Evolutionary conservation across 1,284 basidiomycete genomes (phyloP), one percentile per base, ranked within the genome.

Genomic region (Sphaerobolus stellatus): DNA sequence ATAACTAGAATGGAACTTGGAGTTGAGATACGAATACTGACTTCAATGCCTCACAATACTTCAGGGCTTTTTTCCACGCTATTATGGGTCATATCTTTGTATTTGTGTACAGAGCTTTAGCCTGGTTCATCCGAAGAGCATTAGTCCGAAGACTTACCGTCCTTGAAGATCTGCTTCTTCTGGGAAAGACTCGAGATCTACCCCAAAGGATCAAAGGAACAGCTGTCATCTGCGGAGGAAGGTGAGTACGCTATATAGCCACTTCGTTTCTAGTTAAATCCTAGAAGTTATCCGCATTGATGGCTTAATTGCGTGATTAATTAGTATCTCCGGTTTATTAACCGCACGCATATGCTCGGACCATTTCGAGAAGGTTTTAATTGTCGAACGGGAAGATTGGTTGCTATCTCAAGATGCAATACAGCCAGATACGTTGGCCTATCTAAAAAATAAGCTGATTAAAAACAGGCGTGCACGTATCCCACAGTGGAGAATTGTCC

Each of bases 321-420:
- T n/a, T 27, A 43, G 41, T 27, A 14, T 43, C 16, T 20, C 41
- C 11, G 11, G 41, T 24, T 22, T 43, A 43, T 43, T 43, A 20
- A 22, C 11, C 18, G 41, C 41, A 14, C 41, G 41, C 4, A 18
- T 14, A 6, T 43, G 41, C 18, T 20, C 41, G 18, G 28, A 43
- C 28, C 41, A 43, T 43, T 43, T 43, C 16, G 20, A 43, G 20
- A 43, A 43, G 14, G 41, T 43, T 18, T 11, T 43, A 13, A 43
- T 43, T 4, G 28, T 43, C 4, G 41, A 43, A 43, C 41, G 22
- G 3, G 41, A 43, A 22, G 20, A 43, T 14, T 4, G 41, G 41
- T 16, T 46, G 25, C 36, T 43, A 28, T 38, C 34, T 16, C 22
- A 47, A 31, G 34, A 58, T 16, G 56, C 31, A 22, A n/a, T 43